These are phyloP conservation scores for Psidium guajava DNA, from an alignment of 345 rosid species.

Conservation along the genomic window DNA sequence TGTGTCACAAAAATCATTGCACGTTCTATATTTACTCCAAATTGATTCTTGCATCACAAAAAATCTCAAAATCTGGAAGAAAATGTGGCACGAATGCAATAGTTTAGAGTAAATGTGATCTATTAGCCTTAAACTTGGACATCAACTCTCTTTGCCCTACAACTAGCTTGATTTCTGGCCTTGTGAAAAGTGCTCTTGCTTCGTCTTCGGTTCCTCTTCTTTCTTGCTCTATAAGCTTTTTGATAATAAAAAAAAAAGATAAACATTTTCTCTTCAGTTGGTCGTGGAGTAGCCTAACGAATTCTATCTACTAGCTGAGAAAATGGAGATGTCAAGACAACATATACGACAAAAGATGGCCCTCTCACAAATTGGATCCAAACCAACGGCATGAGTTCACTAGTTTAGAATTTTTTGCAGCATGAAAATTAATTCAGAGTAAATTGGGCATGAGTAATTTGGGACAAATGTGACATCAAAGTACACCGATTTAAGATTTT, in stretches of 20 bases:
- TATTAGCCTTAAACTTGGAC: not conserved
- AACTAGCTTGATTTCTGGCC: not conserved
- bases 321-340: not conserved
- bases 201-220: not conserved
- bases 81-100: fast-evolving
- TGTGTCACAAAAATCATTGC: no score
- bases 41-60: fast-evolving
- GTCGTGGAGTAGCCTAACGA: not conserved
- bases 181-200: not conserved
- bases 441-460: not conserved
- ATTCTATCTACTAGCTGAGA: not conserved
- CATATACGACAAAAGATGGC: not conserved
- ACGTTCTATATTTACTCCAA: not conserved
- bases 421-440: not conserved
- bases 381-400: not conserved
- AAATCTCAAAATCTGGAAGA: not conserved
- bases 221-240: not conserved
- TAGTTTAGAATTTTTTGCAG: not conserved
- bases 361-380: not conserved
- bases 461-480: no score
- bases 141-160: not conserved
- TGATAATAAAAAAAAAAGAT: not conserved
- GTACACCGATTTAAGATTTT: not conserved
- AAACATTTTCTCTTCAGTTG: not conserved
- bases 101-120: not conserved